Percentiles rank a stretch among this genome's conserved stretches.
Evolutionary conservation across 352 stramenopile genomes (phyloP).

Genomic region (Blastocystis sp.): DNA sequence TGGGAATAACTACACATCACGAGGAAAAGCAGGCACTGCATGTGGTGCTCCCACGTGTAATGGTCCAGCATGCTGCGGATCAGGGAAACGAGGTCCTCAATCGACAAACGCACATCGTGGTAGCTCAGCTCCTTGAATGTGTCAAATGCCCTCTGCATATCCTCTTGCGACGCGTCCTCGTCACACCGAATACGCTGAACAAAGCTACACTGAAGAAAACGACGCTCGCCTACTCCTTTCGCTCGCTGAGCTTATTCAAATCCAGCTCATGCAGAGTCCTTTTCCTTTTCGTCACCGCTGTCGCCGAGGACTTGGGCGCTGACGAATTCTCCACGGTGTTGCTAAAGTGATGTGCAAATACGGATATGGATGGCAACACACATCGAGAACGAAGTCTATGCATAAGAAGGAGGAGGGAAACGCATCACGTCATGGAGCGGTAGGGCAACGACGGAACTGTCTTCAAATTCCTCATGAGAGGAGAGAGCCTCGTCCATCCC

Average conservation of each 20-base stretch:
- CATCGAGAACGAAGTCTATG: no score
- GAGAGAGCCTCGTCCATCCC: no score
- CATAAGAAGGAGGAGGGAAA: no score
- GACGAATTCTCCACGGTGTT: no score
- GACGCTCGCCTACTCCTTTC: background rate
- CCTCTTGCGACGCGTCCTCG: slow-evolving; percentile 47
- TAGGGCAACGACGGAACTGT: no score
- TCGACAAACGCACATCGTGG: slow-evolving; percentile 42
- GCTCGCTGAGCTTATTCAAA: slow-evolving; percentile 15
- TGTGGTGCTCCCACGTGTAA: slow-evolving; percentile 50
- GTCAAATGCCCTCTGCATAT: slow-evolving; percentile 27
- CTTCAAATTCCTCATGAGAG: no score
- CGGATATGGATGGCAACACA: no score
- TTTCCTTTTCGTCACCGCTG: background rate
- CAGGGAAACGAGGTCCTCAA: slow-evolving; percentile 15
- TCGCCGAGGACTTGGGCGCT: no score
- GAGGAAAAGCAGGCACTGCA: background rate
- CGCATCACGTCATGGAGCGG: no score
- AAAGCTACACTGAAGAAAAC: slow-evolving; percentile 18
- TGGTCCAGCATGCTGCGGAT: slow-evolving; percentile 34
- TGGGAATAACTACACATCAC: slow-evolving; percentile 24
- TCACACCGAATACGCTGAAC: slow-evolving; percentile 25
- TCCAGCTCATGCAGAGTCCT: slow-evolving; percentile 26
- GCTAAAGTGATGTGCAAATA: no score
- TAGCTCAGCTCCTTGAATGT: slow-evolving; percentile 63